A percentile compares a stretch with the other conserved stretches of the same genome.
Evolutionary conservation across 1,139 yeast genomes (phyloP).

Genomic region (Diutina catenulata): DNA sequence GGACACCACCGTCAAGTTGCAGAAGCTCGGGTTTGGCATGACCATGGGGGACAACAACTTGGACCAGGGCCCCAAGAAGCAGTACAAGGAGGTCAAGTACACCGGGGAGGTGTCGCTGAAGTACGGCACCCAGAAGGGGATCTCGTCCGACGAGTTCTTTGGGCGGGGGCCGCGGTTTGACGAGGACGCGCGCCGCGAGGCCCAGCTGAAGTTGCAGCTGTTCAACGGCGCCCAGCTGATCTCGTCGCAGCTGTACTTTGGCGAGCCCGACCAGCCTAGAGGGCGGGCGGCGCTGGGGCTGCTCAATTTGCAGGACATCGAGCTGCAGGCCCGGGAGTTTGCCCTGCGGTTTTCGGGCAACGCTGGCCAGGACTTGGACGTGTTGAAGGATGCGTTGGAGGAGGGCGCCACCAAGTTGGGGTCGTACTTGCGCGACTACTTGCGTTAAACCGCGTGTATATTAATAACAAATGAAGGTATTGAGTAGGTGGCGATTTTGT

Average conservation of each 20-base stretch:
- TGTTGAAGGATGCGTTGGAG: conserved; percentile 85
- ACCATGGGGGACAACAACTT: conserved; percentile 32
- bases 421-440: conserved; percentile 71
- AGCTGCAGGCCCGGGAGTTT: conserved; percentile 51
- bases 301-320: conserved; percentile 30
- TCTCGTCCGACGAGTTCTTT: conserved; percentile 88
- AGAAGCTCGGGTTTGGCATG: conserved; percentile 82
- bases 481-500: too few species aligned
- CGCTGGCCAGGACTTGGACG: conserved; percentile 81
- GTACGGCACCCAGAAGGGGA: conserved; percentile 84
- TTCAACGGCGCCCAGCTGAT: conserved; percentile 84
- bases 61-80: conserved; percentile 20
- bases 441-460: too few species aligned
- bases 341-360: conserved; percentile 60
- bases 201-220: conserved; percentile 61
- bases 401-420: conserved; percentile 87
- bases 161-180: conserved; percentile 80
- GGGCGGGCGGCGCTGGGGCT: conserved; percentile 10
- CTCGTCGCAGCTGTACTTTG: conserved; percentile 86
- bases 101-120: conserved; percentile 67
- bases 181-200: conserved; percentile 68
- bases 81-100: conserved; percentile 40
- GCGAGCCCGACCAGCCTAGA: conserved; percentile 55
- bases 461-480: too few species aligned
- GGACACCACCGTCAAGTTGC: conserved; percentile 59